Conservation (phyloP, 495 filamentous ascomycete species). For the Xylaria venustula region DNA sequence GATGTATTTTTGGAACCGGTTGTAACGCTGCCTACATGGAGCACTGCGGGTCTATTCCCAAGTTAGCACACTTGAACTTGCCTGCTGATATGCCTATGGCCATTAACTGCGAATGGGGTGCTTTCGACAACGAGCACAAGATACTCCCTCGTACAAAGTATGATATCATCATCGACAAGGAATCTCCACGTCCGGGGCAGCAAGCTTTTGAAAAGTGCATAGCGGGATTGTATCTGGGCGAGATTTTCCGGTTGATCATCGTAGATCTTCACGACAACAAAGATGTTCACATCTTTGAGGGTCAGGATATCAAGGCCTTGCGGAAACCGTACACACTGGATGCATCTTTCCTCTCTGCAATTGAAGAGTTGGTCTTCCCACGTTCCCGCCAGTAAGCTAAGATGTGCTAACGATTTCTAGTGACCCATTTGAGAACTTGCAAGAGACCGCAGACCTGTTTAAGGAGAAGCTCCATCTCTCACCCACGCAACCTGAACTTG, state of each 20-base stretch:
- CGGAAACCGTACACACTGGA: slow-evolving; percentile 83
- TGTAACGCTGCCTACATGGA: slow-evolving; percentile 99
- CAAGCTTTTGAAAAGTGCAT: slow-evolving; percentile 99
- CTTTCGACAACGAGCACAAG: slow-evolving; percentile 95
- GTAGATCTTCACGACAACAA: slow-evolving; percentile 79
- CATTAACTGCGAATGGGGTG: slow-evolving; percentile 99
- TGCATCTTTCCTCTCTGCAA: slow-evolving; percentile 90
- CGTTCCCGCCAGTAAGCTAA: neutral
- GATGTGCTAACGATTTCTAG: slow-evolving; percentile 33
- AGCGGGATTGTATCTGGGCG: slow-evolving; percentile 90
- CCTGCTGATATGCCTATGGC: slow-evolving; percentile 86
- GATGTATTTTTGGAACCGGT: slow-evolving; percentile 97
- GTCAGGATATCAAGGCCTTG: slow-evolving; percentile 75
- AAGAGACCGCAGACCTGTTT: slow-evolving; percentile 80
- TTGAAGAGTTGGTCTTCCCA: slow-evolving; percentile 66
- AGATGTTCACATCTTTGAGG: slow-evolving; percentile 74
- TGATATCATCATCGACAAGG: slow-evolving; percentile 85
- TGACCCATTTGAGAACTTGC: slow-evolving; percentile 91
- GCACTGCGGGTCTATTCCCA: slow-evolving; percentile 83
- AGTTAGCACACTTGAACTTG: slow-evolving; percentile 91
- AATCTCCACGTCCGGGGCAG: slow-evolving; percentile 91
- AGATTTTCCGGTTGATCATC: slow-evolving; percentile 88
- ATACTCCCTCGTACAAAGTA: slow-evolving; percentile 85
- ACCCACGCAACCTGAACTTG: slow-evolving; percentile 70
- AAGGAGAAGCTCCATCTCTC: slow-evolving; percentile 66